phyloP scores from a whole-genome alignment of 1,284 basidiomycete genomes.

The Blastosporella zonata region DNA sequence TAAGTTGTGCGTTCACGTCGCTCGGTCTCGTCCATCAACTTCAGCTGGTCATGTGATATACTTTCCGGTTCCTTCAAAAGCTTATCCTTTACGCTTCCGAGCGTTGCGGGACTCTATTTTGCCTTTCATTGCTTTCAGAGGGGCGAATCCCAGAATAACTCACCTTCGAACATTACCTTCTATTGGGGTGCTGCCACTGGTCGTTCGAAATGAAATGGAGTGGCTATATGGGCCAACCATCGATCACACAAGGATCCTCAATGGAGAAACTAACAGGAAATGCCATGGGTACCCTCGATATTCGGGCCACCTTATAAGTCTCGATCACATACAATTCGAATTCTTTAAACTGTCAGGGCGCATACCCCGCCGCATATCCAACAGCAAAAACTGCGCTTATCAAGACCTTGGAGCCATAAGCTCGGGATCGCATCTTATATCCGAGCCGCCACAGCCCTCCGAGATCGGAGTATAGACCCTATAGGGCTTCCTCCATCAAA shows the following conservation, averaged over 20 bases:
- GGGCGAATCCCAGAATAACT: neutral
- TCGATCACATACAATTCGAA: neutral
- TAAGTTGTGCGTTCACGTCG: conserved; percentile 6
- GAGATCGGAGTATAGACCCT: neutral
- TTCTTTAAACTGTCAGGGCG: neutral
- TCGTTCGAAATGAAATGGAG: neutral
- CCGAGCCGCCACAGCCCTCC: neutral
- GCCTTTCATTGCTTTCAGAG: neutral
- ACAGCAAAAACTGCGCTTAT: conserved; percentile 15
- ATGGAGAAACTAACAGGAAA: neutral
- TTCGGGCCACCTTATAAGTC: neutral
- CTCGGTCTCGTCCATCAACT: neutral
- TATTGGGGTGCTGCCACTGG: conserved; percentile 1
- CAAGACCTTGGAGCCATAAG: neutral
- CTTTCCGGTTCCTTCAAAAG: neutral
- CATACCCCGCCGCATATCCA: neutral
- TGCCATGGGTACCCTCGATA: neutral
- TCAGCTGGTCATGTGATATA: conserved; percentile 10
- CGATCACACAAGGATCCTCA: neutral
- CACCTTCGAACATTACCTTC: neutral
- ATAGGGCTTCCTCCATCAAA: too few relatives aligned
- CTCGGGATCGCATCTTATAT: neutral
- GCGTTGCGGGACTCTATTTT: conserved; percentile 3
- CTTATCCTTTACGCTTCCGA: conserved; percentile 8
- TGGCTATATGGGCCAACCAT: neutral